Conservation (phyloP, 768 basidiomycete genomes). For the Phanerochaete sordida region DNA sequence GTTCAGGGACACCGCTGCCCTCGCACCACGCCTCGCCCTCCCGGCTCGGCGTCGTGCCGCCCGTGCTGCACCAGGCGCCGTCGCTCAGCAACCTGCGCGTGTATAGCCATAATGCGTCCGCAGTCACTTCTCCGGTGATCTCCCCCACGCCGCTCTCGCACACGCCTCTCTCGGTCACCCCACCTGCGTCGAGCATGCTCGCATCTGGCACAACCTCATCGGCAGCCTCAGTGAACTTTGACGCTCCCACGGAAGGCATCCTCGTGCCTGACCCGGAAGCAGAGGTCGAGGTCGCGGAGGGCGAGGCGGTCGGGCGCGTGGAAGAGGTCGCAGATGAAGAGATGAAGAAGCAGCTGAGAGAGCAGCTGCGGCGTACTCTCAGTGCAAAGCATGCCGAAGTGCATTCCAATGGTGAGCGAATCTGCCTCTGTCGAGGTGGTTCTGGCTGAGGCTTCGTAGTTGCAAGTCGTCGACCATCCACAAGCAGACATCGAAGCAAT, state of each 20-base stretch:
- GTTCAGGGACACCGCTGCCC: slow-evolving; percentile 32
- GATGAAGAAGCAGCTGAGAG: slow-evolving; percentile 62
- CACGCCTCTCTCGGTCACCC: slow-evolving; percentile 14
- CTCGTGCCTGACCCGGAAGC: slow-evolving; percentile 67
- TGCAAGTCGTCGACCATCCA: background rate
- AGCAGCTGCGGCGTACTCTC: slow-evolving; percentile 68
- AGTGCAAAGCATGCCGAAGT: slow-evolving; percentile 41
- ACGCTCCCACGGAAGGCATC: slow-evolving; percentile 49
- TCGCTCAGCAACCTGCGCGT: slow-evolving; percentile 57
- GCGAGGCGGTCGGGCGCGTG: slow-evolving; percentile 48
- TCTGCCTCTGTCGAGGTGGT: background rate
- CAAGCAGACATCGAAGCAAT: background rate
- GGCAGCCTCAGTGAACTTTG: slow-evolving; percentile 59
- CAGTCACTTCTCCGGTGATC: background rate
- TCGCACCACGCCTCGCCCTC: slow-evolving; percentile 38
- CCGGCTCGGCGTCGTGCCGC: slow-evolving; percentile 50
- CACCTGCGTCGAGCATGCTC: slow-evolving; percentile 12
- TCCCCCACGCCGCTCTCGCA: slow-evolving; percentile 9
- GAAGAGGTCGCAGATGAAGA: slow-evolving; percentile 45
- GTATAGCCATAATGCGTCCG: slow-evolving; percentile 43
- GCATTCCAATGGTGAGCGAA: background rate
- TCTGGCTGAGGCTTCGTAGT: background rate
- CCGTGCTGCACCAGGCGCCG: slow-evolving; percentile 47
- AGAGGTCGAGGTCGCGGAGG: slow-evolving; percentile 52
- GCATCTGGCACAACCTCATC: slow-evolving; percentile 54